Percentiles rank a stretch among this genome's conserved stretches.
Evolutionary conservation across 495 filamentous ascomycete species (phyloP).

Genomic region (Talaromyces nanjingensis): DNA sequence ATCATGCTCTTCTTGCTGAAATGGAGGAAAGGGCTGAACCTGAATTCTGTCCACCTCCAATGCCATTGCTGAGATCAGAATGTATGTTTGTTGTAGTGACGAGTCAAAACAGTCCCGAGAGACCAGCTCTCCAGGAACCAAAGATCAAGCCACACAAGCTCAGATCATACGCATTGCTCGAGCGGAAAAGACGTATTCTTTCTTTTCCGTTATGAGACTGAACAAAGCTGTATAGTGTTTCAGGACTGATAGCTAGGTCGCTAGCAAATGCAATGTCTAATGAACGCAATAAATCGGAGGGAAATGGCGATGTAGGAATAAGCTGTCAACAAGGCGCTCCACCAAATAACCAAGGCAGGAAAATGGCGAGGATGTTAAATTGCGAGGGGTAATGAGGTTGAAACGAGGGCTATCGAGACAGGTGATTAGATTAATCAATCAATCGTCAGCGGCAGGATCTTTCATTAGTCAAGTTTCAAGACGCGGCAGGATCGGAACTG

Average conservation of each 20-base stretch:
- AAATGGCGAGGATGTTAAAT: not conserved
- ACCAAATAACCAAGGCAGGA: not conserved
- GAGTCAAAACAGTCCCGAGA: slow-evolving; percentile 7
- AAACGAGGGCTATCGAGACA: not conserved
- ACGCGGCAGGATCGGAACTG: slow-evolving; percentile 4
- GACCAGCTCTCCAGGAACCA: slow-evolving; percentile 13
- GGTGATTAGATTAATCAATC: not conserved
- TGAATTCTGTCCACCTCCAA: not conserved
- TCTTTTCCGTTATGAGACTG: not conserved
- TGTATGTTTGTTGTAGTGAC: not conserved
- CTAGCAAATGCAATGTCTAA: not conserved
- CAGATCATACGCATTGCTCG: slow-evolving; percentile 9
- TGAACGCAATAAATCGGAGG: not conserved
- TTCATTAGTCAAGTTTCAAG: slow-evolving; percentile 7
- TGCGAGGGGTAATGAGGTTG: not conserved
- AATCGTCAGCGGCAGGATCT: slow-evolving; percentile 1
- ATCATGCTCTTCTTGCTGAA: not conserved
- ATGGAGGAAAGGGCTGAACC: not conserved
- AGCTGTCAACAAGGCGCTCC: not conserved
- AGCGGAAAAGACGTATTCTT: not conserved
- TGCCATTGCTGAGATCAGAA: slow-evolving; percentile 6
- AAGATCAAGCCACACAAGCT: slow-evolving; percentile 5
- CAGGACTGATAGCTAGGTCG: not conserved
- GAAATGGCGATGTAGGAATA: not conserved
- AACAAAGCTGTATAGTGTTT: not conserved